Evolutionary conservation across 2,329 filamentous ascomycete species (phyloP), one percentile per base, ranked within the genome.

Genomic region (Curvularia eragrostidis): DNA sequence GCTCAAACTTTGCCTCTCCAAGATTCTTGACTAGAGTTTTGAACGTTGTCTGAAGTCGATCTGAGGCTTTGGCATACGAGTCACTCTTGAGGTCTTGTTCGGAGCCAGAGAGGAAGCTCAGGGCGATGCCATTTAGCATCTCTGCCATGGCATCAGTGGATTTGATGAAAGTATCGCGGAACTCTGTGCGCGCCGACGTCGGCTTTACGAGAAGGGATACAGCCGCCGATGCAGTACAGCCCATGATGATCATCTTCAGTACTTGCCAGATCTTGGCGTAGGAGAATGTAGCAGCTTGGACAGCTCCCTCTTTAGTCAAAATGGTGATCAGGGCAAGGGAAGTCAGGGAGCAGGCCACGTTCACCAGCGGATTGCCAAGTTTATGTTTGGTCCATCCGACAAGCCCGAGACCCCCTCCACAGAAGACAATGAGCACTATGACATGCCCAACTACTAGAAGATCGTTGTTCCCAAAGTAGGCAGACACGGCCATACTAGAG

Each of bases 311-410:
- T 77, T 96, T 96, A 10, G 94, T 97, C 61, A 97, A 81, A 44
- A 96, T 87, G 2, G 91, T 93, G 71, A 97, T 96, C 62, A 95
- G 91, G 48, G 91, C 91, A 56, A 98, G 87, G 32, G 91, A 94
- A 6, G 93, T 87, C 64, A 97, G 82, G 30, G 93, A 97, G 66
- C 90, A 92, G 47, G 72, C 75, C 34, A 94, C 90, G 70, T 93
- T 93, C 62, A 95, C 91, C 54, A 95, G 79, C 6, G 91, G 90
- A 67, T 90, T 88, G 59, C 89, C 91, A 59, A 91, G 83, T 66
- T 82, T 88, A 72, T 94, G 90, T 77, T 96, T 96, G 54, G 89
- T 86, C 92, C 91, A 96, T 42, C 91, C 93, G 26, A 97, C 84
- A 64, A 97, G 89, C 0, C 94, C 94, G 49, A 98, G 81, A 0